phyloP scores from a whole-genome alignment of 192 early-diverging fungal species.

The Gryganskiella cystojenkinii region DNA sequence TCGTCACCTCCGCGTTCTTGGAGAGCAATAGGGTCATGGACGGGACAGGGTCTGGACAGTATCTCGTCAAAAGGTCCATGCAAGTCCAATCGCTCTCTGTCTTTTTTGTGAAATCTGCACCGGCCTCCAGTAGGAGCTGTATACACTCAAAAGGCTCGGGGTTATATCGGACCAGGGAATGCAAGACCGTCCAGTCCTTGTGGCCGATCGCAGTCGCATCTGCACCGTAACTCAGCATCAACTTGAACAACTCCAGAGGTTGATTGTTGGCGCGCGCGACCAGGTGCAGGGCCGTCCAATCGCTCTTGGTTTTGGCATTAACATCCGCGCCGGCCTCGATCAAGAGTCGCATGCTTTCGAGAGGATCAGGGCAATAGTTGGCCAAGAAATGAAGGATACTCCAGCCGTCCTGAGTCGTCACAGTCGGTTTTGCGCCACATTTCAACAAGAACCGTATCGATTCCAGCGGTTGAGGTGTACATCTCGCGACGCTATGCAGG shows the following conservation, averaged over 20 bases:
- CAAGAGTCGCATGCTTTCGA: slow-evolving; percentile 58
- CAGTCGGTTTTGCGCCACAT: slow-evolving; percentile 51
- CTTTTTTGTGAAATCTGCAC: slow-evolving; percentile 49
- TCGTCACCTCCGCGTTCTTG: slow-evolving; percentile 31
- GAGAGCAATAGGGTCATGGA: slow-evolving; percentile 48
- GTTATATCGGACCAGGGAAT: slow-evolving; percentile 45
- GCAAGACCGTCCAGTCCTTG: slow-evolving; percentile 51
- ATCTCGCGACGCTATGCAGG: slow-evolving; percentile 46
- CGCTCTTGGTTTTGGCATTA: slow-evolving; percentile 72
- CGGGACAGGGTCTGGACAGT: slow-evolving; percentile 46
- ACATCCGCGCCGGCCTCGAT: slow-evolving; percentile 73
- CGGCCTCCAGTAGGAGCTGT: slow-evolving; percentile 33
- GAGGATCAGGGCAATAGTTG: slow-evolving; percentile 61
- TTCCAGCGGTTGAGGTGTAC: slow-evolving; percentile 42
- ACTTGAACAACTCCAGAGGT: slow-evolving; percentile 51
- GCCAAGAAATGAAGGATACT: slow-evolving; percentile 66
- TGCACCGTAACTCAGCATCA: slow-evolving; percentile 44
- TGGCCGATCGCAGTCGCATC: slow-evolving; percentile 51
- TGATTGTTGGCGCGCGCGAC: slow-evolving; percentile 67
- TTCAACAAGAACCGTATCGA: slow-evolving; percentile 55
- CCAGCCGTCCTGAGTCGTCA: slow-evolving; percentile 59
- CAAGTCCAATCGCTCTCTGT: slow-evolving; percentile 51
- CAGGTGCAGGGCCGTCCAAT: slow-evolving; percentile 76
- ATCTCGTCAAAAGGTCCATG: slow-evolving; percentile 48
- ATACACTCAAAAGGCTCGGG: slow-evolving; percentile 47